Evolutionary conservation across 2,329 filamentous ascomycete species (phyloP), one percentile per base, ranked within the genome.

Genomic region (Zymoseptoria pseudotritici): DNA sequence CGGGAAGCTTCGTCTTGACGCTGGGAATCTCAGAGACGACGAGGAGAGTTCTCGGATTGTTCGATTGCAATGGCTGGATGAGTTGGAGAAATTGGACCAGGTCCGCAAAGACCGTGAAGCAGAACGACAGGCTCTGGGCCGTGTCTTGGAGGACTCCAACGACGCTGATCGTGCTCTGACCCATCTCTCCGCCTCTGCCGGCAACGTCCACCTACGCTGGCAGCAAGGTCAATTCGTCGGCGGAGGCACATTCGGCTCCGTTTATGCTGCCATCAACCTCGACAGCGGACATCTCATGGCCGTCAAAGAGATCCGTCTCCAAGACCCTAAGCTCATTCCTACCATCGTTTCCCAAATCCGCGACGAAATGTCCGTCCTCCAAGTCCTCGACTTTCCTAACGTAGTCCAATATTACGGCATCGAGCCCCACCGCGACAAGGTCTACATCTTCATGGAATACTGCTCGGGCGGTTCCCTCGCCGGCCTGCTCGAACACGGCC

Each of bases 371-470:
- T 88, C 89, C 56, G 93, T 99, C 4, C 79, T 99, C 54, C 93
- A 97, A 75, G 89, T 97, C 1, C 82, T 99, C 53, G 92, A 99
- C 71, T 94, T 99, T 72, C 94, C 94, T 21, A 99, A 99, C 72
- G 90, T 99, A 62, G 95, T 99, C 21, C 93, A 91, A 9, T 99
- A 99, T 76, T 94, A 94, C 71, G 94, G 94, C 60, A 97, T 99
- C 70, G 94, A 99, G 75, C 94, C 97, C 2, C 94, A 99, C 76
- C 86, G 94, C 64, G 94, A 99, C 80, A 94, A 96, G 72, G 94
- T 99, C n/a, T 99, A 97, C 76, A 97, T 99, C 67, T 99, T 99
- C 74, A 99, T 99, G 94, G 94, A 99, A 75, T 97, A 96, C 76
- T 99, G 94, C 75, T 95, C 91, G 4, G 93, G 94, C 56, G 94